phyloP scores from a whole-genome alignment of 371 early-diverging fungal species.

The Smittium mucronatum region DNA sequence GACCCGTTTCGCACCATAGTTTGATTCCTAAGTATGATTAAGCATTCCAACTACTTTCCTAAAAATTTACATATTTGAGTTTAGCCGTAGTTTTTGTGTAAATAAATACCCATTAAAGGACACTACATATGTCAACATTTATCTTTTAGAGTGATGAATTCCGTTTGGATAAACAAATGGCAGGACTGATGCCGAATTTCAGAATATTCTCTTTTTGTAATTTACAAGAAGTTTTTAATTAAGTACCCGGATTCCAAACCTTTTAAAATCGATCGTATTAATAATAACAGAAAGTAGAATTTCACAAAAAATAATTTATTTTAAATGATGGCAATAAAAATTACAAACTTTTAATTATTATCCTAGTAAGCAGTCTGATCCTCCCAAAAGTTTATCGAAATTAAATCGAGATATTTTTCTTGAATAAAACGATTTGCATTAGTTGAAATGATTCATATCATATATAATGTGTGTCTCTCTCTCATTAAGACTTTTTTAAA shows the following conservation, averaged over 20 bases:
- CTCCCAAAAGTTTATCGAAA: too few relatives aligned
- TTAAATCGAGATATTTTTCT: too few relatives aligned
- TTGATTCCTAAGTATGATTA: constrained; percentile 5
- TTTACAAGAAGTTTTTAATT: not conserved
- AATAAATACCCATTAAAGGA: not conserved
- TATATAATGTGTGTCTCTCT: too few relatives aligned
- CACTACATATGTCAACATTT: not conserved
- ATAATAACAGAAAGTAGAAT: too few relatives aligned
- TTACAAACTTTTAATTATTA: too few relatives aligned
- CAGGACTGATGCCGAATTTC: not conserved
- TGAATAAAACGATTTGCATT: too few relatives aligned
- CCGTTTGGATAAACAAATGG: not conserved
- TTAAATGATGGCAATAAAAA: too few relatives aligned
- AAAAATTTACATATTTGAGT: not conserved
- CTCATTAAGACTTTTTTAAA: too few relatives aligned
- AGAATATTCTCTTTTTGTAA: not conserved
- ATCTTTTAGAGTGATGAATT: not conserved
- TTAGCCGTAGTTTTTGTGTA: not conserved
- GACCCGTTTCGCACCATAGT: not conserved
- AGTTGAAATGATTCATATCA: too few relatives aligned
- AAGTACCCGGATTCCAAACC: not conserved
- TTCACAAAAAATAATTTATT: too few relatives aligned
- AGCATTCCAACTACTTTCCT: not conserved
- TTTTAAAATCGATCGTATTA: too few relatives aligned
- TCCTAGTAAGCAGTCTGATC: too few relatives aligned